These are phyloP conservation scores for Pythium guiyangense DNA, from an alignment of 352 stramenopile species.

Conservation along the genomic window DNA sequence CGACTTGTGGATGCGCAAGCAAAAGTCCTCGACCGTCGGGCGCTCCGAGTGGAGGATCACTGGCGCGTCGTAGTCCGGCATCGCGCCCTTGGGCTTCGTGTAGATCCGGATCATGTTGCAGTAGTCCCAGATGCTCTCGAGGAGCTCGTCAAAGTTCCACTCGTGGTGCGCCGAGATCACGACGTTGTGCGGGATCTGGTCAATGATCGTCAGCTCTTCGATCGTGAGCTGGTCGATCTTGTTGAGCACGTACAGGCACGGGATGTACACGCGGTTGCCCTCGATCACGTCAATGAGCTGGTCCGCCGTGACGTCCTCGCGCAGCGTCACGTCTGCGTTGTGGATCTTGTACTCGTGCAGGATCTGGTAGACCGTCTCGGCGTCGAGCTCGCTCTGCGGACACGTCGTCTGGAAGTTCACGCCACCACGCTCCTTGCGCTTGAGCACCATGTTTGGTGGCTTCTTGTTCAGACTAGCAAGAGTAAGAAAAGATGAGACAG, in stretches of 20 bases:
- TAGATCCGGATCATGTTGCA: constrained; percentile 98
- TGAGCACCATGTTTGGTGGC: constrained; percentile 95
- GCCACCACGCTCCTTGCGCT: constrained; percentile 96
- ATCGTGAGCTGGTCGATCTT: constrained; percentile 99
- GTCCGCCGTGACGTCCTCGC: constrained; percentile 96
- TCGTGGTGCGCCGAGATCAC: constrained; percentile 95
- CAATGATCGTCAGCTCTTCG: constrained; percentile 98
- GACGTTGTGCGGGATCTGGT: constrained; percentile 98
- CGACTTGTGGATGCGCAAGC: constrained; percentile 91
- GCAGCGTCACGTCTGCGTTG: constrained; percentile 95
- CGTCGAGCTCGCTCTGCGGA: constrained; percentile 91
- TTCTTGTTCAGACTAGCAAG: constrained; percentile 93
- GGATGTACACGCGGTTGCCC: constrained; percentile 98
- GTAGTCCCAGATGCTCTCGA: constrained; percentile 98
- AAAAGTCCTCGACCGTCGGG: constrained; percentile 96
- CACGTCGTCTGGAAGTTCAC: constrained; percentile 96
- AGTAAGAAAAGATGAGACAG: not conserved
- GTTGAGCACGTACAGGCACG: constrained; percentile 98
- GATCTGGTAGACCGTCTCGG: constrained; percentile 92
- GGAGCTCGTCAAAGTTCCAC: constrained; percentile 98
- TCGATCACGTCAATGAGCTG: constrained; percentile 99
- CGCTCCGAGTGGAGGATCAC: constrained; percentile 96
- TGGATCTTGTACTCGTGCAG: constrained; percentile 99
- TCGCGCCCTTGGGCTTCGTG: constrained; percentile 95
- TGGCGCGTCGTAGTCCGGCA: constrained; percentile 95